phyloP scores from a whole-genome alignment of 441 rosid species.

The Rhodomyrtus psidioides region DNA sequence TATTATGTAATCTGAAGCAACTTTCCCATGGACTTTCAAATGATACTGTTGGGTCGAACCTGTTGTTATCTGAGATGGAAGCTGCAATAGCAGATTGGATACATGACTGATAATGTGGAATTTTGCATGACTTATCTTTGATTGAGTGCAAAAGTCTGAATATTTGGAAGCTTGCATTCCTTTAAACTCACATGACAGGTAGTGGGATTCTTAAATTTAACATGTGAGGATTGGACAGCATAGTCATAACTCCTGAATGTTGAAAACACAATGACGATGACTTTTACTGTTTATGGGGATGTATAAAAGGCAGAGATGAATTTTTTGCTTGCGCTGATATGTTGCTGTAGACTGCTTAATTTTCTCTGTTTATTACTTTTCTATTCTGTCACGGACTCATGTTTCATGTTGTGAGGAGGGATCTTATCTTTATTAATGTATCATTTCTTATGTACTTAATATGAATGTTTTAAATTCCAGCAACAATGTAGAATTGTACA shows the following conservation, averaged over 20 bases:
- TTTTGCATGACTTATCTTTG: background rate
- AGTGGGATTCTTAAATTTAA: background rate
- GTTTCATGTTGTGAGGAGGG: background rate
- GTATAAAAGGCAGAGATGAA: background rate
- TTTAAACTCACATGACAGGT: background rate
- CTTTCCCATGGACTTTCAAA: background rate
- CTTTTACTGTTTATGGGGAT: background rate
- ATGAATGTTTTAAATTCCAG: conserved; percentile 27
- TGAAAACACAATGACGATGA: background rate
- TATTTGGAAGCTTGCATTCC: background rate
- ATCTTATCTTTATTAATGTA: background rate
- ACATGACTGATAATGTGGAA: background rate
- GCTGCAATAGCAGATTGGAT: background rate
- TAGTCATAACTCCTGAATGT: background rate
- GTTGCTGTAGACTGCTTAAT: background rate
- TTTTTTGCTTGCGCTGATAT: background rate
- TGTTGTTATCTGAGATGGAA: background rate
- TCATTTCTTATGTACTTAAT: background rate
- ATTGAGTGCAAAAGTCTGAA: background rate
- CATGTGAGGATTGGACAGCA: background rate
- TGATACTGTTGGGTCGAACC: background rate
- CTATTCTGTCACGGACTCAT: background rate
- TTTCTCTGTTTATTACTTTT: background rate
- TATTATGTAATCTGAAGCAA: background rate
- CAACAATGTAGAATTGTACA: conserved; percentile 64